Conservation (phyloP, 768 basidiomycete species). For the Boletus pseudo-olivaceus region DNA sequence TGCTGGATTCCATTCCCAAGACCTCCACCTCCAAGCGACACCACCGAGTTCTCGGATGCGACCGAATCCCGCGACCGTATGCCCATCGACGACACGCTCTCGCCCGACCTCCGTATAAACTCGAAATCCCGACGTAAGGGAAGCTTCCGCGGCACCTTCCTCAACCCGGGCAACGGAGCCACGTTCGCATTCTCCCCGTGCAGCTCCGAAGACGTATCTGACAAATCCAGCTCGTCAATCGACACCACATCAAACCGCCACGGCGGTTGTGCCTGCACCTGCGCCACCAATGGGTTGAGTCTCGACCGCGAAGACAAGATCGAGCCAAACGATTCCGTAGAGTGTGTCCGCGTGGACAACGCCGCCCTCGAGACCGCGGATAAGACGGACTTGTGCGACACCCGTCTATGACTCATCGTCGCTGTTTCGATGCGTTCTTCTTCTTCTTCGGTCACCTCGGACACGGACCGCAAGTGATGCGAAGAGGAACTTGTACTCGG, state of each 20-base stretch:
- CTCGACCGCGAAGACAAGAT: constrained; percentile 29
- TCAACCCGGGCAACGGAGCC: constrained; percentile 49
- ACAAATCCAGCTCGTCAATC: constrained; percentile 77
- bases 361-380: constrained; percentile 18
- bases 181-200: constrained; percentile 33
- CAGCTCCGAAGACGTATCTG: constrained; percentile 65
- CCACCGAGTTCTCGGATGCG: constrained; percentile 40
- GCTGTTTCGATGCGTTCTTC: constrained; percentile 20
- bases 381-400: constrained; percentile 24
- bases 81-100: constrained; percentile 77
- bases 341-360: constrained; percentile 29
- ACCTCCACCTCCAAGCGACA: constrained; percentile 38
- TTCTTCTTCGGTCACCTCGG: constrained; percentile 32
- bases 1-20: constrained; percentile 51
- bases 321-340: constrained; percentile 34
- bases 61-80: constrained; percentile 61
- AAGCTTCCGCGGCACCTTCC: constrained; percentile 53
- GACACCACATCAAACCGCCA: constrained; percentile 73
- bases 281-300: constrained; percentile 31
- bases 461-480: constrained; percentile 28
- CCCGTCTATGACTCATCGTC: constrained; percentile 9
- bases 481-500: background rate
- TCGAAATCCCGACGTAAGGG: constrained; percentile 79
- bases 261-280: constrained; percentile 39
- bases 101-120: constrained; percentile 67